A percentile compares a stretch with the other conserved stretches of the same genome.
Conservation (phyloP, 176 grass and related monocot genomes). For the Saccharum officinarum region DNA sequence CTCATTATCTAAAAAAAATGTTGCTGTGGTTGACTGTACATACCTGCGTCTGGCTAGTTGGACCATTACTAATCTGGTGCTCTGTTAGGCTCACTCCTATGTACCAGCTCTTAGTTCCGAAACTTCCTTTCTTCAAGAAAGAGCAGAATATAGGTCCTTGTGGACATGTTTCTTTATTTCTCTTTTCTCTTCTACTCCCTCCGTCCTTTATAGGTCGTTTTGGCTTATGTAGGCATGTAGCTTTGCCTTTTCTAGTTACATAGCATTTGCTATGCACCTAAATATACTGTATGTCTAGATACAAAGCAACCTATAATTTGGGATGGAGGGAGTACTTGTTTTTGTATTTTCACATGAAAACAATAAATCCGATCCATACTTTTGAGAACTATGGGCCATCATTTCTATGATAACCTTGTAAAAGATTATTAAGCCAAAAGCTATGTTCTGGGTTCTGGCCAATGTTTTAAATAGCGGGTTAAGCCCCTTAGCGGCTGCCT, state of each 20-base stretch:
- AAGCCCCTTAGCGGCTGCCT: no score
- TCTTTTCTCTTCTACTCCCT: not conserved
- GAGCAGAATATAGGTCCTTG: not conserved
- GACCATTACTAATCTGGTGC: not conserved
- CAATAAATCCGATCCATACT: not conserved
- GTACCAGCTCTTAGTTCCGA: not conserved
- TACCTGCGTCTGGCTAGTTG: not conserved
- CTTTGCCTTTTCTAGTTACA: not conserved
- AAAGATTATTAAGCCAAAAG: constrained; percentile 2
- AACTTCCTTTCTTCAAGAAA: not conserved
- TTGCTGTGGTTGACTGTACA: not conserved
- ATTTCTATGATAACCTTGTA: not conserved
- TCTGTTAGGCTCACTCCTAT: not conserved
- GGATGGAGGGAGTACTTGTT: not conserved
- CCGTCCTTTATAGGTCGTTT: not conserved
- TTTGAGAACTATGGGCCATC: not conserved
- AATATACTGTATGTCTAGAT: not conserved
- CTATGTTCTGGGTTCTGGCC: not conserved
- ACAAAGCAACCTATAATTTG: not conserved
- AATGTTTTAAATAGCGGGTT: no score
- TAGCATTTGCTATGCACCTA: not conserved
- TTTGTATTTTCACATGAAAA: not conserved
- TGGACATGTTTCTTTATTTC: not conserved
- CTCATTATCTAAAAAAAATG: not conserved
- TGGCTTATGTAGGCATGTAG: not conserved